Conservation (phyloP, 2,329 filamentous ascomycete species). For the Xylariaceae sp. region DNA sequence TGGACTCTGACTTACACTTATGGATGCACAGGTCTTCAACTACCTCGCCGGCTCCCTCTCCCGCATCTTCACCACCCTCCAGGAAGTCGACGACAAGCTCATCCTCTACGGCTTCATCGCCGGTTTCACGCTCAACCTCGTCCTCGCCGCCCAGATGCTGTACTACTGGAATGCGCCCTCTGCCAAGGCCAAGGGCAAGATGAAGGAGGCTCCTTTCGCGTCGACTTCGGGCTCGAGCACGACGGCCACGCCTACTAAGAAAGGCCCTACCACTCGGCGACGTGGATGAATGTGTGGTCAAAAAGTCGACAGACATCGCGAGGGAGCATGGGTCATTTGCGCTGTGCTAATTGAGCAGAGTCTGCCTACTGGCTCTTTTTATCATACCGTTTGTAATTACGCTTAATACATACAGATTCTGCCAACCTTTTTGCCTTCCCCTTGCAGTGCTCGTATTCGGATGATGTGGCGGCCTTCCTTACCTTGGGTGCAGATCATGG, state of each 20-base stretch:
- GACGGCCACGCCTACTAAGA: slow-evolving; percentile 31
- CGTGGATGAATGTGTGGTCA: slow-evolving; percentile 29
- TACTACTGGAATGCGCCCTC: slow-evolving; percentile 87
- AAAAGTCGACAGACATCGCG: no score
- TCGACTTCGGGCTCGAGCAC: slow-evolving; percentile 19
- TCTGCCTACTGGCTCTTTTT: no score
- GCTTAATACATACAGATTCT: no score
- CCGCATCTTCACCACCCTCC: slow-evolving; percentile 94
- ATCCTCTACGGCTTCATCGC: slow-evolving; percentile 94
- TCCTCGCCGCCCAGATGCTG: slow-evolving; percentile 85
- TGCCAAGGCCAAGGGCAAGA: slow-evolving; percentile 37
- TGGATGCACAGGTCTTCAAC: slow-evolving; percentile 76
- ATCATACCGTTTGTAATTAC: no score
- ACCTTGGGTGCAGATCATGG: no score
- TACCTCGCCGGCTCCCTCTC: slow-evolving; percentile 90
- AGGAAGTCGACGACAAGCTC: slow-evolving; percentile 94
- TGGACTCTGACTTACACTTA: slow-evolving; percentile 6
- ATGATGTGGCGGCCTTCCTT: no score
- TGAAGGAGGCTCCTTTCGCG: slow-evolving; percentile 31
- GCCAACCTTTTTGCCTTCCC: no score
- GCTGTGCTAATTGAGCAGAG: no score
- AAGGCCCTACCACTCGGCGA: slow-evolving; percentile 40
- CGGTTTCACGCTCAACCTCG: slow-evolving; percentile 82
- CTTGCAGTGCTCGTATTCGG: no score
- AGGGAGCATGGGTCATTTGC: no score